Evolutionary conservation across 805 yeast genomes (phyloP).

Genomic region (Barnettozyma sp.): DNA sequence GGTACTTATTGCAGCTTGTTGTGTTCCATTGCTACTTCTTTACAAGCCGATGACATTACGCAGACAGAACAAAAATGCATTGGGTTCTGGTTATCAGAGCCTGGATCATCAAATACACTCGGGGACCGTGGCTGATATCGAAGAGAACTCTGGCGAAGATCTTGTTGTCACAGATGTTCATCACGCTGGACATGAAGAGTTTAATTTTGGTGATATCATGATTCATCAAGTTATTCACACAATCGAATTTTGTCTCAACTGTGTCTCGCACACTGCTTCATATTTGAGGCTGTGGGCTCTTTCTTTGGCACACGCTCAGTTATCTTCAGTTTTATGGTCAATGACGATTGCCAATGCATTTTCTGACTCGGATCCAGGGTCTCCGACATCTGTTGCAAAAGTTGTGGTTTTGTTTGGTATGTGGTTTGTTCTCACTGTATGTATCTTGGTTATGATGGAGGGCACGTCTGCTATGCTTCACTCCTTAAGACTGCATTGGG

Average conservation of each 20-base stretch:
- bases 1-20: constrained; percentile 67
- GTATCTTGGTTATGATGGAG: constrained; percentile 92
- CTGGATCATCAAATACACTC: constrained; percentile 28
- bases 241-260: constrained; percentile 93
- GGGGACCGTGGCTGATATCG: constrained; percentile 28
- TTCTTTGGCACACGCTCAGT: constrained; percentile 95
- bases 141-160: constrained; percentile 49
- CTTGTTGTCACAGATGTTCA: constrained; percentile 28
- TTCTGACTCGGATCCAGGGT: constrained; percentile 38
- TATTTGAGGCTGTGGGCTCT: constrained; percentile 96
- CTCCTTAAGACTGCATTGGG: constrained; percentile 98
- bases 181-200: constrained; percentile 31
- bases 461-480: constrained; percentile 99
- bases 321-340: constrained; percentile 85
- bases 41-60: constrained; percentile 75
- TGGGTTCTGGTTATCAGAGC: constrained; percentile 45
- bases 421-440: constrained; percentile 92
- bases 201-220: constrained; percentile 88
- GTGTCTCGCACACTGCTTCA: constrained; percentile 97
- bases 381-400: constrained; percentile 60
- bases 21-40: constrained; percentile 89
- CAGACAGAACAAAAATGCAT: constrained; percentile 45
- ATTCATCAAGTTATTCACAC: constrained; percentile 98
- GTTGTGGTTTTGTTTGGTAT: constrained; percentile 79
- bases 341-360: constrained; percentile 89